Evolutionary conservation across 2,329 filamentous ascomycete species (phyloP), one percentile per base, ranked within the genome.

Genomic region (Pestalotiopsis sp.): DNA sequence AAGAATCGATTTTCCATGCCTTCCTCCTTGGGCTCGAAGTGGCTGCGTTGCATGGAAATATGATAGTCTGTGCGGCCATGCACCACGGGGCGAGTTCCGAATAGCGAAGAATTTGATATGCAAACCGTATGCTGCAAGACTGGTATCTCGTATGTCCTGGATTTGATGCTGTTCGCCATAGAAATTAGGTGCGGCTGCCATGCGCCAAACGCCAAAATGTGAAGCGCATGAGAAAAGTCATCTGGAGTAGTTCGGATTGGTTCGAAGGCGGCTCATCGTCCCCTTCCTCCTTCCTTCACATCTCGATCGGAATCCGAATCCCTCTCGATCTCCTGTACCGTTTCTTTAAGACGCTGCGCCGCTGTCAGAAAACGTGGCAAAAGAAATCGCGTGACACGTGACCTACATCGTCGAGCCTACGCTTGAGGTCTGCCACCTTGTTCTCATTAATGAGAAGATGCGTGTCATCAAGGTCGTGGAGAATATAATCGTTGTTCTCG

Each of bases 401-500:
- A 76, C 85, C 71, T 77, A 93, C 92, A 65, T 90, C 86, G 69
- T 94, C 91, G 12, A 95, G 84, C 74, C 87, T 87, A 67, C 82
- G 79, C 82, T 95, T 94, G 72, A 95, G 83, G 69, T 88, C 80
- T 1, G 85, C 82, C 65, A 94, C 83, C 86, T 92, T 93, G 72
- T 88, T 90, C 75, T 91, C 91, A 80, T 94, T 93, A 68, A 95
- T 88, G 3, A 95, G 84, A 1, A 94, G 84, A 68, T 91, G 90
- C 77, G 92, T 88, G 69, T 95, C 92, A 80, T 95, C 92, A 1
- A 95, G 86, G 71, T 94, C 92, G 75, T 94, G 92, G 71, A 94
- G 92, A 76, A 95, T 92, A 78, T 90, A 93, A 72, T 91, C 89
- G 79, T 94, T 90, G 73, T 87, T 86, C 68, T 88, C 84, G 74